Percentiles rank a stretch among this genome's conserved stretches.
Evolutionary conservation across 495 filamentous ascomycete species (phyloP).

Genomic region (Antarctomyces pellizariae): DNA sequence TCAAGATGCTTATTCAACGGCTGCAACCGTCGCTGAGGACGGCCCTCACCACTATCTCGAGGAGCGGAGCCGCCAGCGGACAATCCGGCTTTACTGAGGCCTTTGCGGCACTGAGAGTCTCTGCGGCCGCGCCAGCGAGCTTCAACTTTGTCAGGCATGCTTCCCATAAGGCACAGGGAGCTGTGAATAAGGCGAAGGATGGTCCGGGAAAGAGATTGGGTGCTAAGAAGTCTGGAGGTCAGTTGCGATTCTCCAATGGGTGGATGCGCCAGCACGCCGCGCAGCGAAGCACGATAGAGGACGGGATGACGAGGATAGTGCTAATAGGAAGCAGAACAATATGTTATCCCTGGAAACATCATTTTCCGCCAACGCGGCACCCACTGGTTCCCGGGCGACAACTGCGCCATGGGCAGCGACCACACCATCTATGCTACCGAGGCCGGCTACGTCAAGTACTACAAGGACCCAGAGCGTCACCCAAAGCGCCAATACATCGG

Average conservation of each 20-base stretch:
- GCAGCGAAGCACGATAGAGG: background rate
- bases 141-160: constrained; percentile 38
- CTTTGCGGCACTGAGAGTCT: constrained; percentile 17
- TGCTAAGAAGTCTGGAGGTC: constrained; percentile 74
- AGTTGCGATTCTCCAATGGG: constrained; percentile 9
- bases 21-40: constrained; percentile 27
- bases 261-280: background rate
- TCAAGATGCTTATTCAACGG: constrained; percentile 30
- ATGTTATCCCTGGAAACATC: constrained; percentile 85
- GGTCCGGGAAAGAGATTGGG: constrained; percentile 84
- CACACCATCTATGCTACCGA: constrained; percentile 82
- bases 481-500: constrained; percentile 81
- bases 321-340: constrained; percentile 33
- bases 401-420: constrained; percentile 82
- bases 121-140: constrained; percentile 21
- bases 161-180: constrained; percentile 66
- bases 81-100: constrained; percentile 14
- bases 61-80: constrained; percentile 6
- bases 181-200: constrained; percentile 64
- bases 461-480: constrained; percentile 58
- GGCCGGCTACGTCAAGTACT: constrained; percentile 85
- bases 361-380: constrained; percentile 94
- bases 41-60: constrained; percentile 18
- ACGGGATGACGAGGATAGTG: background rate
- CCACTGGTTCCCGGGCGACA: constrained; percentile 83